Evolutionary conservation across 2,329 filamentous ascomycete species (phyloP).

Genomic region (Atkinsonella texensis): DNA sequence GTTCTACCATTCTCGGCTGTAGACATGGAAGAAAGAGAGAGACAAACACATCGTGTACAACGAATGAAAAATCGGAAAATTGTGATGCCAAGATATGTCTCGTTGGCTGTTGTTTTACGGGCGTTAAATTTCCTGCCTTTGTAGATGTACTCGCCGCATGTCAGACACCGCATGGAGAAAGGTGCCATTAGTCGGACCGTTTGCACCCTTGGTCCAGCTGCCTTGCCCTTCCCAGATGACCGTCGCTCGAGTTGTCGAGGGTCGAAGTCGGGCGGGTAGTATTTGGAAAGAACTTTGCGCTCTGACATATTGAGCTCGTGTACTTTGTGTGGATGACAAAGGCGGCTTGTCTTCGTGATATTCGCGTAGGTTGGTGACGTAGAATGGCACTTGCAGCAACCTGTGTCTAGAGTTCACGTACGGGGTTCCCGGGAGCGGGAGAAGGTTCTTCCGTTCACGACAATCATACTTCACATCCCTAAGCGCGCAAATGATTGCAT

Average conservation of each 20-base stretch:
- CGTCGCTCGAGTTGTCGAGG: not conserved
- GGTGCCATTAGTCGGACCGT: not conserved
- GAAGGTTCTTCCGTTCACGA: not conserved
- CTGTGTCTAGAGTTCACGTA: not conserved
- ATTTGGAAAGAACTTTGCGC: not conserved
- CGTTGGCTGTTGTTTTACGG: not conserved
- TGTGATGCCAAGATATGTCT: not conserved
- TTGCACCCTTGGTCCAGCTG: not conserved
- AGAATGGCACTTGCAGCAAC: no score
- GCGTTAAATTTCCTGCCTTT: not conserved
- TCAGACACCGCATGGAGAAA: not conserved
- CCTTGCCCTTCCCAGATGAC: not conserved
- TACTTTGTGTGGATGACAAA: not conserved
- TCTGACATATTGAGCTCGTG: not conserved
- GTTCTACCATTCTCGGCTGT: no score
- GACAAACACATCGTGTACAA: not conserved
- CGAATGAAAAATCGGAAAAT: not conserved
- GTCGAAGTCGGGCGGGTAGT: not conserved
- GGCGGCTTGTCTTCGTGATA: no score
- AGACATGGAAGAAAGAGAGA: not conserved
- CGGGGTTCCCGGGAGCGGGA: not conserved
- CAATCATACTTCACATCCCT: not conserved
- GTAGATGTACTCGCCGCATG: not conserved
- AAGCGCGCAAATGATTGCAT: no score
- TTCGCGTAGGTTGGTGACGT: no score